Evolutionary conservation across 345 rosid genomes (phyloP), one percentile per base, ranked within the genome.

Genomic region (Viola odorata): DNA sequence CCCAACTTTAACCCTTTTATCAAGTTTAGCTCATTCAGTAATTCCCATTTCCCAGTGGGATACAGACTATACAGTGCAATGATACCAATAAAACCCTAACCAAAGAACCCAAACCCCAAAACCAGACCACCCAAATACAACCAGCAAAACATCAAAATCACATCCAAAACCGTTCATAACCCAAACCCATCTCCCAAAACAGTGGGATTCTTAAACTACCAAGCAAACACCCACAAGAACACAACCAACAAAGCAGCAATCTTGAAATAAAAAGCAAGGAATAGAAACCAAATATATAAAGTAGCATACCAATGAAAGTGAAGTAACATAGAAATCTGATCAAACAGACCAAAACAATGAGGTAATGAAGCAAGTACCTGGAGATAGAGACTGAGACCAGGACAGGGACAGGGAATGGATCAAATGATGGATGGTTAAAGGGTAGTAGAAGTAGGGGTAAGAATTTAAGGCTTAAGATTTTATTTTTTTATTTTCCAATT

Each of bases 161-260:
- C 37, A 53, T 32, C 53, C 41, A 36, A 37, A 51, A 36, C 39
- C 67, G 56, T 37, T 56, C 49, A 53, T 9, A 68, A 40, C 40
- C 51, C 1, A 51, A 61, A 61, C 68, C 64, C 67, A 71, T 16
- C 15, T 15, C 13, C 61, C 41, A 57, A 64, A 63, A 38, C 4
- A 54, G 41, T 8, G 32, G 32, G 32, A 23, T 23, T 23, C 32
- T 23, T 23, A 15, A 8, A 56, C 9, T 50, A 6, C 32, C 6
- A 39, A 3, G 1, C 37, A 57, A 23, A 23, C 32, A 23, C 32
- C 39, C 17, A 51, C 45, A 53, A 15, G 36, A 44, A 48, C n/a
- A 10, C 41, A 55, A 61, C 32, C 32, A 49, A 56, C 23, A 32
- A 55, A 48, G 59, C 7, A 17, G 16, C 32, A 23, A 23, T 23